Percentiles rank a stretch among this genome's conserved stretches.
These are phyloP conservation scores for Cordia subcordata DNA, from an alignment of 257 asterid species.

Conservation along the genomic window DNA sequence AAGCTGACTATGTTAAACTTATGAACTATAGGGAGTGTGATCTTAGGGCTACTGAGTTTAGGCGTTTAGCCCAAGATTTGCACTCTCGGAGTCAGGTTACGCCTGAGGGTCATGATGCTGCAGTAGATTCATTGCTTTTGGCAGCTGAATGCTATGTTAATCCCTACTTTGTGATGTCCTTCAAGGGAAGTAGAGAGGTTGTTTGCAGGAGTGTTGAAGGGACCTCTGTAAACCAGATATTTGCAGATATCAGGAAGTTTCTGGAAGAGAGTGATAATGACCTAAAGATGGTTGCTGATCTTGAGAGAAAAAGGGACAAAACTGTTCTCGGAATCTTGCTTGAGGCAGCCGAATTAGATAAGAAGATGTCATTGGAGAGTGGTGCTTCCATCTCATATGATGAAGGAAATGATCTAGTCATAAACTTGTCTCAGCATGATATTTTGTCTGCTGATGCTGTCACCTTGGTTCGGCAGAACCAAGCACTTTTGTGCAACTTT, in stretches of 20 bases:
- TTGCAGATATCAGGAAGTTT: constrained; percentile 42
- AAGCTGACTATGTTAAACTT: constrained; percentile 78
- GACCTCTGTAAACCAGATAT: constrained; percentile 29
- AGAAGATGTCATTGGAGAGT: constrained; percentile 33
- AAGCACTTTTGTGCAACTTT: constrained; percentile 67
- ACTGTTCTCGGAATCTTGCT: constrained; percentile 84
- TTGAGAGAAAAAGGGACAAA: constrained; percentile 90
- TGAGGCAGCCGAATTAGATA: constrained; percentile 87
- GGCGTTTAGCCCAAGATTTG: constrained; percentile 78
- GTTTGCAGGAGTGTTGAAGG: constrained; percentile 18
- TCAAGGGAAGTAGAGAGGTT: constrained; percentile 37
- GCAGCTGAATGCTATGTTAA: constrained; percentile 90
- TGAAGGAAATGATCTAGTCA: constrained; percentile 51
- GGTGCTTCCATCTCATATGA: constrained; percentile 29
- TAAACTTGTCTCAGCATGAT: constrained; percentile 51
- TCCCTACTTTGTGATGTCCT: constrained; percentile 75
- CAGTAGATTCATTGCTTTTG: constrained; percentile 84
- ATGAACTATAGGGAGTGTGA: constrained; percentile 72
- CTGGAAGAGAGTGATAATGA: constrained; percentile 44
- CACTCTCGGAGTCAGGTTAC: constrained; percentile 59
- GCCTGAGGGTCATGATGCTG: constrained; percentile 69
- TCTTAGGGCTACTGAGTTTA: constrained; percentile 85
- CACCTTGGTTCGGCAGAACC: constrained; percentile 88
- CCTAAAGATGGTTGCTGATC: constrained; percentile 62
- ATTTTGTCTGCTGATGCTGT: constrained; percentile 75